These are phyloP conservation scores for Penicillium bovifimosum DNA, from an alignment of 495 filamentous ascomycete species.

Conservation along the genomic window DNA sequence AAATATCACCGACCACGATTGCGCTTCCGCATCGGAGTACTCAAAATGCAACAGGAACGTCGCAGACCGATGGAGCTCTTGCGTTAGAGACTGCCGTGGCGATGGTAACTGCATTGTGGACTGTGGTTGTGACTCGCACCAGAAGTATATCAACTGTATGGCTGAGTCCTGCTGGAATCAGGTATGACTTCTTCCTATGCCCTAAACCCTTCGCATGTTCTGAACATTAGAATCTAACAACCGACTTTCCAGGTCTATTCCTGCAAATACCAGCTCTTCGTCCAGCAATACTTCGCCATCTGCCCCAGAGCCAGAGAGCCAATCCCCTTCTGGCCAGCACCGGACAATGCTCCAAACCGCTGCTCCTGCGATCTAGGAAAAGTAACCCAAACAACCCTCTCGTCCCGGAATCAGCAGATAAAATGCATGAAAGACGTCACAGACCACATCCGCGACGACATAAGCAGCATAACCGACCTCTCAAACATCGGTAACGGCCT, in stretches of 20 bases:
- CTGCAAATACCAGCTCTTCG: conserved; percentile 32
- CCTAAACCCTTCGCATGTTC: too few species aligned
- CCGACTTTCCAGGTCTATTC: conserved; percentile 21
- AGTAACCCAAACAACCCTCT: conserved; percentile 18
- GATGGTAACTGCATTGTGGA: conserved; percentile 23
- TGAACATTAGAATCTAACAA: background rate
- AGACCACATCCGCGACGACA: conserved; percentile 9
- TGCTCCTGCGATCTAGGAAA: conserved; percentile 32
- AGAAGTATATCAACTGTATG: conserved; percentile 31
- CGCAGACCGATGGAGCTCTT: conserved; percentile 20
- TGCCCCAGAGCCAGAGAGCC: conserved; percentile 23
- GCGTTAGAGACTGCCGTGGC: conserved; percentile 18
- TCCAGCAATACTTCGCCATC: conserved; percentile 29
- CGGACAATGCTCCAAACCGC: conserved; percentile 26
- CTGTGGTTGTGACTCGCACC: conserved; percentile 25
- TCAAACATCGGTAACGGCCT: conserved; percentile 11
- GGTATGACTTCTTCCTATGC: conserved; percentile 16
- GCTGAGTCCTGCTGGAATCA: conserved; percentile 29
- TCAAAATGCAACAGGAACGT: conserved; percentile 21
- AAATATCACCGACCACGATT: conserved; percentile 22
- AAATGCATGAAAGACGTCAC: conserved; percentile 21
- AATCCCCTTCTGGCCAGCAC: conserved; percentile 33
- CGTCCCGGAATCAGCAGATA: conserved; percentile 20
- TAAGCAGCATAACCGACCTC: conserved; percentile 10
- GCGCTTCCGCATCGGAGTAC: conserved; percentile 15